Evolutionary conservation across 139 green algal genomes (phyloP).

Genomic region (Chlamydomonas sp.): DNA sequence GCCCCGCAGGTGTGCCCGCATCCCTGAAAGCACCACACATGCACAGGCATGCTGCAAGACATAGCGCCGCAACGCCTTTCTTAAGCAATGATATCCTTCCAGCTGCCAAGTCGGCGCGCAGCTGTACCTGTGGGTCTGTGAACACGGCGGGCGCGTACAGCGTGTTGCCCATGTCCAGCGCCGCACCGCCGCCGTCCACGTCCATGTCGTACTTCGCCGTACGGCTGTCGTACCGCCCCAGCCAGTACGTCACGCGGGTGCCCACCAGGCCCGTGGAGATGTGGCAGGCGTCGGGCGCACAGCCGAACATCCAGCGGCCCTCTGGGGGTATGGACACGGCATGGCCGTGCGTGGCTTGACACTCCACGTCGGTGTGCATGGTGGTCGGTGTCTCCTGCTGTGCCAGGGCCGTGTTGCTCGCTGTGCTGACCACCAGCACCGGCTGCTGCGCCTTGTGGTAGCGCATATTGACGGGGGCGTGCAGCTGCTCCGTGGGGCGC

Average conservation of each 20-base stretch:
- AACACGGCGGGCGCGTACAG: constrained; percentile 62
- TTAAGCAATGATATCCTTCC: not conserved
- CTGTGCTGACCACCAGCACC: not conserved
- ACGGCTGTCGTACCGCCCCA: constrained; percentile 44
- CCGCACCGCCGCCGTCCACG: constrained; percentile 18
- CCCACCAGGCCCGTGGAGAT: constrained; percentile 35
- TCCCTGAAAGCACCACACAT: no score
- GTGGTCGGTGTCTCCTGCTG: no score
- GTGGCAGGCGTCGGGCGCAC: constrained; percentile 56
- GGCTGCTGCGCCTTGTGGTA: constrained; percentile 33
- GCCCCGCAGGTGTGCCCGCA: no score
- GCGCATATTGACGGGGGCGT: constrained; percentile 1
- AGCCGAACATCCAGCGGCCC: constrained; percentile 25
- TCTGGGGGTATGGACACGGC: no score
- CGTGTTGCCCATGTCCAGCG: constrained; percentile 61
- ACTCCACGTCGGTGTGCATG: no score
- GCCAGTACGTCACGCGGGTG: constrained; percentile 45
- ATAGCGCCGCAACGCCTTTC: not conserved
- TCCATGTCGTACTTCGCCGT: constrained; percentile 45
- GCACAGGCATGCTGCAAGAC: not conserved
- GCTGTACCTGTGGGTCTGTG: constrained; percentile 43
- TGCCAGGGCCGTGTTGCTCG: no score
- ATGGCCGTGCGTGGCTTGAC: no score
- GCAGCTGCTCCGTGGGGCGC: not conserved
- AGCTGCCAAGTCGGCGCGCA: not conserved